These are phyloP conservation scores for Xylaria multiplex DNA, from an alignment of 2,329 filamentous ascomycete species.

Conservation along the genomic window DNA sequence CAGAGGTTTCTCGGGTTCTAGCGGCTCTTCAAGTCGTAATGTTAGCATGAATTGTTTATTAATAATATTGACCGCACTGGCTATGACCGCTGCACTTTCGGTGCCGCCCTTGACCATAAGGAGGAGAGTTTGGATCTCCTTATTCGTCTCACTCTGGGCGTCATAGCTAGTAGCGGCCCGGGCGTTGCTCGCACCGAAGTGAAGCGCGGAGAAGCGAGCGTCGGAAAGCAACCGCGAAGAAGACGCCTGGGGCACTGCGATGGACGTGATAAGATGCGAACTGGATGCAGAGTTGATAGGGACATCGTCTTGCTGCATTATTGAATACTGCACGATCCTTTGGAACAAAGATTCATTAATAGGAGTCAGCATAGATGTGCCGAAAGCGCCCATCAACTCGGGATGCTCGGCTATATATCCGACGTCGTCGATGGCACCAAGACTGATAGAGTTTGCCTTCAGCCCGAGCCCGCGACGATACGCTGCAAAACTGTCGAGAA, in stretches of 20 bases:
- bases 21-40: conserved; percentile 41
- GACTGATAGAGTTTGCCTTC: conserved; percentile 51
- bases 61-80: too few species aligned
- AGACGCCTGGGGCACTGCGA: conserved; percentile 8
- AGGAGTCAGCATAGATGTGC: conserved; percentile 20
- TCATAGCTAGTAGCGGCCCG: too few species aligned
- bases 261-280: conserved; percentile 37
- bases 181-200: too few species aligned
- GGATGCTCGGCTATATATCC: conserved; percentile 46
- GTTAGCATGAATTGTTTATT: conserved; percentile 3
- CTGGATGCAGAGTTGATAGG: conserved; percentile 16
- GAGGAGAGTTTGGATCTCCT: too few species aligned
- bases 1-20: conserved; percentile 43
- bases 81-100: too few species aligned
- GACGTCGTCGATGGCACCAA: conserved; percentile 51
- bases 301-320: conserved; percentile 38
- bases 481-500: conserved; percentile 52
- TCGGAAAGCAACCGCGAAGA: too few species aligned
- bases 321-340: conserved; percentile 36
- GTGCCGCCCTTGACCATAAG: too few species aligned
- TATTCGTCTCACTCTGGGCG: too few species aligned
- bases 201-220: too few species aligned
- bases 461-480: conserved; percentile 50
- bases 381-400: background rate
- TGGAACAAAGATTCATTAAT: conserved; percentile 41